Conservation (phyloP, 257 asterid species). For the Paraleonurus japonicus region DNA sequence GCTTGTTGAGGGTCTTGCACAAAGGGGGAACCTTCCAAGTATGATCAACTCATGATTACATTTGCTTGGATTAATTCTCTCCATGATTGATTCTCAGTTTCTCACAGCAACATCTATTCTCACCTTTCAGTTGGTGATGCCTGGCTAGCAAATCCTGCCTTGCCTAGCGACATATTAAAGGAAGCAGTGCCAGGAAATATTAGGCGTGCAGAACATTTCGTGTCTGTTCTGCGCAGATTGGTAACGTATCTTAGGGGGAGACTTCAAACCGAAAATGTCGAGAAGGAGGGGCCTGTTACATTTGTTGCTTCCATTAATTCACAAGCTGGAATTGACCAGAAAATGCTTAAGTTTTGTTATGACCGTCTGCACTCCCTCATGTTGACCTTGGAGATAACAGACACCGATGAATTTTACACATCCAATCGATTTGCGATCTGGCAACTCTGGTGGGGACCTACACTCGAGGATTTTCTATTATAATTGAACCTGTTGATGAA, state of each 20-base stretch:
- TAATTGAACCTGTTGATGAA: conserved; percentile 92
- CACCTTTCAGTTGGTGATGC: conserved; percentile 56
- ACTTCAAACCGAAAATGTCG: conserved; percentile 79
- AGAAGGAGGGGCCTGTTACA: conserved; percentile 93
- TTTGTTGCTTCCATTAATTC: conserved; percentile 87
- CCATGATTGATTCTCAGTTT: conserved; percentile 4
- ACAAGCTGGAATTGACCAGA: conserved; percentile 94
- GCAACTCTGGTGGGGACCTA: conserved; percentile 97
- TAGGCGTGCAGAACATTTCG: conserved; percentile 94
- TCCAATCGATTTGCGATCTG: conserved; percentile 91
- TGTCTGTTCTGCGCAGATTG: conserved; percentile 86
- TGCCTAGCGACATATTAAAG: conserved; percentile 89
- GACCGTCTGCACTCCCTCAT: conserved; percentile 93
- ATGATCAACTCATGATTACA: conserved; percentile 28
- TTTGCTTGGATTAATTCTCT: conserved; percentile 18
- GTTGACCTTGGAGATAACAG: conserved; percentile 94
- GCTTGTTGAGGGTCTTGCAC: conserved; percentile 95
- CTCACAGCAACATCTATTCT: conserved; percentile 21
- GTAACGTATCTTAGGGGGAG: conserved; percentile 80
- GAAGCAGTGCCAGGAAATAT: conserved; percentile 99
- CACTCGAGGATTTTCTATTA: conserved; percentile 88
- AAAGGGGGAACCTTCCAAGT: conserved; percentile 87
- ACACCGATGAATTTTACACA: conserved; percentile 91
- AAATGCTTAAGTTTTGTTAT: conserved; percentile 84
- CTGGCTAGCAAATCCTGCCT: conserved; percentile 88